Evolutionary conservation across 1,284 basidiomycete species (phyloP), one percentile per base, ranked within the genome.

Genomic region (Cerioporus squamosus): DNA sequence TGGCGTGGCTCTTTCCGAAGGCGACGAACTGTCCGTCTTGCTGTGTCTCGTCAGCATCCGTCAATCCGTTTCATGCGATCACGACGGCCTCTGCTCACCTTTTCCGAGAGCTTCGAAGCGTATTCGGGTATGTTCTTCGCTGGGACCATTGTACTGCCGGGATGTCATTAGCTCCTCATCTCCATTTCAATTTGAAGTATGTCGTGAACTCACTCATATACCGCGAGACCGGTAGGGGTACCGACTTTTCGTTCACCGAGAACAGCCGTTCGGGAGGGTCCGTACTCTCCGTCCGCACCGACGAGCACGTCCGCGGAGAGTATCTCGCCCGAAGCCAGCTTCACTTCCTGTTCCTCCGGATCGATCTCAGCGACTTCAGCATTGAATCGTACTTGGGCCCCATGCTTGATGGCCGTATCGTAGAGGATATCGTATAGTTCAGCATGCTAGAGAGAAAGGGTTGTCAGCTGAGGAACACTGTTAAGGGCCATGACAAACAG

Each of bases 231-330:
- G 59, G 66, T 22, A 56, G 63, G 29, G 68, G 70, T 26, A 61
- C 60, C 36, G 78, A 62, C 10, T 70, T 55, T 33, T 77, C 71
- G 20, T 7, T 66, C 57, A 68, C 72, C 18, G 75, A 51, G 12
- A 77, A 81, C 31, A 63, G 63, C 48, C 31, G 49, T 42, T 18
- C 72, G 66, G 17, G 66, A 60, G 10, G 67, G 31, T 15, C 74
- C 69, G 33, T 59, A 52, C n/a, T 73, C 71, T 2, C 88, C 88
- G 61, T 89, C 88, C 0, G 88, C 86, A 7, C 86, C 87, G 29
- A 90, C 72, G 48, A 90, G 76, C 14, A 89, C 76, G 63, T 90
- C 82, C 9, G 78, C 83, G 1, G 65, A 59, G 33, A 87, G 54
- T n/a, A 71, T 70, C 55, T 80, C 77, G 6, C 86, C 85, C 2